These are phyloP conservation scores for Penicillium lagena DNA, from an alignment of 495 filamentous ascomycete genomes.

Conservation along the genomic window DNA sequence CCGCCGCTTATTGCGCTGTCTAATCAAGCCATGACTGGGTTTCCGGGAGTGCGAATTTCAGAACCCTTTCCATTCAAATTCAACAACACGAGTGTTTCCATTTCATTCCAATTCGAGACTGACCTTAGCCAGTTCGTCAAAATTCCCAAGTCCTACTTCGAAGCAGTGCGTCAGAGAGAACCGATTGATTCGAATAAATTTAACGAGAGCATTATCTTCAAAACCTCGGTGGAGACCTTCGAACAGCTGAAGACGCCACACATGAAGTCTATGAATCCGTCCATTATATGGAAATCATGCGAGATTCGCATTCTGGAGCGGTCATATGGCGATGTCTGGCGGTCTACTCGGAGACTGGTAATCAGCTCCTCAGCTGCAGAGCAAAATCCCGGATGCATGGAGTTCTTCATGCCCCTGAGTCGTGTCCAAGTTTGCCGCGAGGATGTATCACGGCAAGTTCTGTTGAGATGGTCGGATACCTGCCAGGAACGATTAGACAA, in stretches of 20 bases:
- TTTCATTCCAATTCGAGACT: conserved; percentile 26
- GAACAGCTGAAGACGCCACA: conserved; percentile 25
- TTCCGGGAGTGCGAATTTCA: conserved; percentile 12
- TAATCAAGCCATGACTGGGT: conserved; percentile 8
- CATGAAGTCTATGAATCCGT: conserved; percentile 30
- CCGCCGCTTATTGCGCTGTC: conserved; percentile 12
- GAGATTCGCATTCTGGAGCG: conserved; percentile 36
- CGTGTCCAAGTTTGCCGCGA: conserved; percentile 28
- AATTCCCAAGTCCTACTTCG: conserved; percentile 31
- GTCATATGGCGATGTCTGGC: conserved; percentile 31
- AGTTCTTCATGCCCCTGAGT: conserved; percentile 33
- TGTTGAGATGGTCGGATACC: conserved; percentile 39
- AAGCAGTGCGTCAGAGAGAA: conserved; percentile 27
- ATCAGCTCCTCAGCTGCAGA: conserved; percentile 34
- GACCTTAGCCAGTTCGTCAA: conserved; percentile 28
- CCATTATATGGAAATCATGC: conserved; percentile 23
- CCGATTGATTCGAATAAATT: conserved; percentile 29
- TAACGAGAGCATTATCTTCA: conserved; percentile 29
- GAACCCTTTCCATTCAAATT: conserved; percentile 30
- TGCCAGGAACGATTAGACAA: conserved; percentile 24
- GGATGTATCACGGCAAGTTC: conserved; percentile 19
- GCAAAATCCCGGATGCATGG: conserved; percentile 24
- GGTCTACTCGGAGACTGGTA: conserved; percentile 31
- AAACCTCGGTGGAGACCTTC: conserved; percentile 27
- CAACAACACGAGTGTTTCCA: conserved; percentile 18